These are phyloP conservation scores for Adansonia grandidieri DNA, from an alignment of 441 rosid species.

Conservation along the genomic window DNA sequence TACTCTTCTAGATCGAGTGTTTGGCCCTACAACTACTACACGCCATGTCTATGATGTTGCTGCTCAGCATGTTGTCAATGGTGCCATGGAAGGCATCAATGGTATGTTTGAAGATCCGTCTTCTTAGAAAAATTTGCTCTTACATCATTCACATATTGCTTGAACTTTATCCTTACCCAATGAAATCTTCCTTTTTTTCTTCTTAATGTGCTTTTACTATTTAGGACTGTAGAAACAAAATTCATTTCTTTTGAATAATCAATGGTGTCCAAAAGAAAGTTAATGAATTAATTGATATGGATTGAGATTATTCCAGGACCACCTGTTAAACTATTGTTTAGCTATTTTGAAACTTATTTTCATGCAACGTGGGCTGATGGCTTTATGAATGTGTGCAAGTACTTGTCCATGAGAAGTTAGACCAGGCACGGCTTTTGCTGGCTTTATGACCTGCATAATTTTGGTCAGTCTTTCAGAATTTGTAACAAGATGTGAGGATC, in stretches of 20 bases:
- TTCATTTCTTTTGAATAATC: conserved; percentile 15
- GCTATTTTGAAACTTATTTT: conserved; percentile 13
- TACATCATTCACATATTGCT: not conserved
- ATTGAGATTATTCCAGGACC: conserved; percentile 17
- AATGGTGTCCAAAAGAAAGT: not conserved
- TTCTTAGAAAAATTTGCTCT: conserved; percentile 21
- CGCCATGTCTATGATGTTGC: conserved; percentile 98
- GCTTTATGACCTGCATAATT: not conserved
- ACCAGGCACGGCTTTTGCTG: not conserved
- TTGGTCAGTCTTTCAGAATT: conserved; percentile 2
- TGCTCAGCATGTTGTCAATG: conserved; percentile 92
- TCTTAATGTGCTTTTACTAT: not conserved
- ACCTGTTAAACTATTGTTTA: conserved; percentile 6
- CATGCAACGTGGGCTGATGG: not conserved
- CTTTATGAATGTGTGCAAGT: conserved; percentile 5
- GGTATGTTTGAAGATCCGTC: conserved; percentile 49
- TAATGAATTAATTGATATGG: not conserved
- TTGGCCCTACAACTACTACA: conserved; percentile 99
- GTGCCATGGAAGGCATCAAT: conserved; percentile 97
- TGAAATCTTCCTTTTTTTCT: not conserved
- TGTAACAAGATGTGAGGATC: not conserved
- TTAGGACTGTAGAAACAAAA: not conserved
- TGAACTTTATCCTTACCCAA: too few species aligned
- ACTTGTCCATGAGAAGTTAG: not conserved
- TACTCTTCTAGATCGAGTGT: conserved; percentile 75